phyloP scores from a whole-genome alignment of 202 grass and related monocot species.

The Elaeis oleifera region DNA sequence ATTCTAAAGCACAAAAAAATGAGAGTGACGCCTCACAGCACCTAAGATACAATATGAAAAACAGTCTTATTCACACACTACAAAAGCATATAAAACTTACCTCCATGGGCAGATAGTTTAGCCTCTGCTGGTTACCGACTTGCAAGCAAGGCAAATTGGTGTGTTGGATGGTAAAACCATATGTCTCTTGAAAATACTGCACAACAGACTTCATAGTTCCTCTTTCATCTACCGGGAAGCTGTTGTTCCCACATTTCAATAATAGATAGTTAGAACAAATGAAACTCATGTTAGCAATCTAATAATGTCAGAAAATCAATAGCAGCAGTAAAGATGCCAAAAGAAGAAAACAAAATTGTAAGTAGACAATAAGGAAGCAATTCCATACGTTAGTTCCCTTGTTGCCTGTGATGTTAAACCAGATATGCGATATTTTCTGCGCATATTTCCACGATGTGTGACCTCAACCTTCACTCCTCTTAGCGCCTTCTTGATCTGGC shows the following conservation, averaged over 20 bases:
- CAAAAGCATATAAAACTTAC: constrained; percentile 21
- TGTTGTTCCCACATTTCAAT: constrained; percentile 21
- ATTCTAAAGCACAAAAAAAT: no score
- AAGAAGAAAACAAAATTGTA: constrained; percentile 2
- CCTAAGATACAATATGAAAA: not conserved
- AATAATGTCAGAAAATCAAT: not conserved
- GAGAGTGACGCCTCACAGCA: no score
- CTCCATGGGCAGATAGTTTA: constrained; percentile 96
- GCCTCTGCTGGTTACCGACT: constrained; percentile 71
- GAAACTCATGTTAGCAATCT: not conserved
- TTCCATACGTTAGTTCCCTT: constrained; percentile 58
- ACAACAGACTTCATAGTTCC: constrained; percentile 78
- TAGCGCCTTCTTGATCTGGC: constrained; percentile 84
- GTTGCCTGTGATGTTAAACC: constrained; percentile 72
- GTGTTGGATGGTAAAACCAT: constrained; percentile 80
- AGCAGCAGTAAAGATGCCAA: not conserved
- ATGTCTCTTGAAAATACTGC: constrained; percentile 94
- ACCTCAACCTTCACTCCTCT: constrained; percentile 87
- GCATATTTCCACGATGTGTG: constrained; percentile 94
- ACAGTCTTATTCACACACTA: not conserved
- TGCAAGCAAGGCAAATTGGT: constrained; percentile 75
- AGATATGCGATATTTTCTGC: constrained; percentile 81
- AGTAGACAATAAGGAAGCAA: not conserved
- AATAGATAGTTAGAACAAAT: no score
- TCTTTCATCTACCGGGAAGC: constrained; percentile 74